Percentiles rank a stretch among this genome's conserved stretches.
Conservation (phyloP, 441 rosid species). For the Kokia cookei region DNA sequence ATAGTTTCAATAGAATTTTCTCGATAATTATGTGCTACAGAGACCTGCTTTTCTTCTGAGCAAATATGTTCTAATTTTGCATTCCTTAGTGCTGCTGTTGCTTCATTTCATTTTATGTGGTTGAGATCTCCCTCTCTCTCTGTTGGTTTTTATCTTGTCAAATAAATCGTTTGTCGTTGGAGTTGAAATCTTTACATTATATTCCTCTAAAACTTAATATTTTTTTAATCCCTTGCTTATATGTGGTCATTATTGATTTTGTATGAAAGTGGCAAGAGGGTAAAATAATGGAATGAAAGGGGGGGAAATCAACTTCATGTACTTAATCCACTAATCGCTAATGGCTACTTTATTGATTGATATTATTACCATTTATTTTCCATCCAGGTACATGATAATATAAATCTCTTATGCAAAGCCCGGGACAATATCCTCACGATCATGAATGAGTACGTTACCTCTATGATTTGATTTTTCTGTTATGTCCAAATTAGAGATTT, state of each 20-base stretch:
- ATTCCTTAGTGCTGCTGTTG: not conserved
- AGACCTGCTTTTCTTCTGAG: not conserved
- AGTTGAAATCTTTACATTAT: not conserved
- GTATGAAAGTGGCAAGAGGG: not conserved
- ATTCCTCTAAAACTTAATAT: not conserved
- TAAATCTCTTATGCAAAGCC: conserved; percentile 57
- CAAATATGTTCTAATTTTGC: not conserved
- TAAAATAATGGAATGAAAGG: not conserved
- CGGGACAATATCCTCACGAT: conserved; percentile 71
- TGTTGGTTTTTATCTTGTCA: not conserved
- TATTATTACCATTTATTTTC: not conserved
- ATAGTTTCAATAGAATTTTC: not conserved
- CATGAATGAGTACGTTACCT: conserved; percentile 61
- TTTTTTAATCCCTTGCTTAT: not conserved
- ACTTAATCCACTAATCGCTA: not conserved
- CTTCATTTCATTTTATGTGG: not conserved
- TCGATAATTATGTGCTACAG: not conserved
- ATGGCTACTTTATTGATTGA: not conserved
- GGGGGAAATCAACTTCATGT: not conserved
- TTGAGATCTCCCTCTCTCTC: not conserved
- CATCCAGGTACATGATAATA: conserved; percentile 67
- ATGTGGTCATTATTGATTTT: not conserved
- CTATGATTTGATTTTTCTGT: not conserved
- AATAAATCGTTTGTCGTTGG: not conserved
- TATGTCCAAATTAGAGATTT: not conserved